These are phyloP conservation scores for Fistulinella prunicolor DNA, from an alignment of 768 basidiomycete species.

Conservation along the genomic window DNA sequence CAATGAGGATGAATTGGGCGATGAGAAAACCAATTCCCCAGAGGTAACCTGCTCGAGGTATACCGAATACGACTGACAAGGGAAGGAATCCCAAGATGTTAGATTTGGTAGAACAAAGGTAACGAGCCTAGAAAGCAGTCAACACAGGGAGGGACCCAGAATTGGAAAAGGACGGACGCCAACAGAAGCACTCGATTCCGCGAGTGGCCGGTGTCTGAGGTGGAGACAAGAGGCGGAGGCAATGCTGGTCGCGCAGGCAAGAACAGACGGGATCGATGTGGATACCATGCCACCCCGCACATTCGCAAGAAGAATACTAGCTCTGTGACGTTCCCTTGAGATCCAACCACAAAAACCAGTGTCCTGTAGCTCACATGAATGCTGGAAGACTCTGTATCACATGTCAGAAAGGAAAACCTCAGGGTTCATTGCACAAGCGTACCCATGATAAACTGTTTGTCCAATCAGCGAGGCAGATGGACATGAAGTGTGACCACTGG, in stretches of 20 bases:
- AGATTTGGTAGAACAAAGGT: conserved; percentile 35
- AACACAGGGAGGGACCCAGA: neutral
- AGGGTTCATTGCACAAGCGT: conserved; percentile 15
- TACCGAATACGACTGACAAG: no score
- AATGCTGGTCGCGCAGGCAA: conserved; percentile 26
- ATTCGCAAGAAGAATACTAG: conserved; percentile 35
- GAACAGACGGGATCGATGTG: conserved; percentile 17
- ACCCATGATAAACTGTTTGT: conserved; percentile 39
- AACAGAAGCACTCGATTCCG: conserved; percentile 31
- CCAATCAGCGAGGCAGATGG: conserved; percentile 49
- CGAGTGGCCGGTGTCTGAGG: conserved; percentile 23
- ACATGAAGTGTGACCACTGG: conserved; percentile 54
- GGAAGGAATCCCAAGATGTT: conserved; percentile 1
- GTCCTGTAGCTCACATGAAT: conserved; percentile 24
- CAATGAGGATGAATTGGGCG: no score
- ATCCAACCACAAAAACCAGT: neutral
- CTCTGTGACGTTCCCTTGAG: conserved; percentile 34
- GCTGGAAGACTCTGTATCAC: conserved; percentile 24
- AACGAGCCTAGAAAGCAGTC: conserved; percentile 27
- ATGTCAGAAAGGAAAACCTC: conserved; percentile 3
- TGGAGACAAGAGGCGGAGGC: conserved; percentile 29
- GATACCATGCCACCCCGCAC: conserved; percentile 24
- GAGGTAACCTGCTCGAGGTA: no score
- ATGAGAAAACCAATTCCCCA: no score
- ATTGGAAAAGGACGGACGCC: conserved; percentile 37